A percentile compares a stretch with the other conserved stretches of the same genome.
Evolutionary conservation across 2,329 filamentous ascomycete species (phyloP).

Genomic region (Talaromyces amestolkiae): DNA sequence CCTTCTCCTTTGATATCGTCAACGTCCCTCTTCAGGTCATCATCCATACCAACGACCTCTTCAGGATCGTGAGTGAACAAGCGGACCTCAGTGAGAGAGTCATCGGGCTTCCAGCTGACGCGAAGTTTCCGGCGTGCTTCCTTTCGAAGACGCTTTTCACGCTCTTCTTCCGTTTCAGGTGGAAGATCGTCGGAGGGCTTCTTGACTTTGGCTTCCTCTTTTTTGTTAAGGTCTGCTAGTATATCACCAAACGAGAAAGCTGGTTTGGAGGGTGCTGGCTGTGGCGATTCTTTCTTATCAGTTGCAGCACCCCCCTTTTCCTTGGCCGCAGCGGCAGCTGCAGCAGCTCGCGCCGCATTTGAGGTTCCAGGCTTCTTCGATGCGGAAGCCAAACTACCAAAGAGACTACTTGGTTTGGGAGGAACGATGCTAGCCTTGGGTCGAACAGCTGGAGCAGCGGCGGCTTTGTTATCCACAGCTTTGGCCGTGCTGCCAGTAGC

Average conservation of each 20-base stretch:
- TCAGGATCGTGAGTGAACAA: constrained; percentile 63
- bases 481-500: constrained; percentile 28
- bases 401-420: constrained; percentile 47
- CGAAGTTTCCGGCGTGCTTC: constrained; percentile 60
- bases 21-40: constrained; percentile 58
- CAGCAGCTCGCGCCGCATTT: constrained; percentile 49
- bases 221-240: constrained; percentile 54
- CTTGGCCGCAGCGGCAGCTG: constrained; percentile 35
- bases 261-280: constrained; percentile 36
- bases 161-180: constrained; percentile 60
- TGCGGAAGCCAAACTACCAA: constrained; percentile 48
- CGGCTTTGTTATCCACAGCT: constrained; percentile 33
- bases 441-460: constrained; percentile 28
- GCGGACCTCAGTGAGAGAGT: constrained; percentile 55
- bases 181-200: constrained; percentile 54
- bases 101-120: constrained; percentile 60
- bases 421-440: constrained; percentile 40
- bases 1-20: constrained; percentile 59
- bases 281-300: constrained; percentile 36
- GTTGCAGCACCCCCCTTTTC: constrained; percentile 34
- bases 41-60: constrained; percentile 59
- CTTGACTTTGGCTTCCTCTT: constrained; percentile 52
- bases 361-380: constrained; percentile 52
- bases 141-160: constrained; percentile 58
- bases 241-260: constrained; percentile 50